phyloP scores from a whole-genome alignment of 176 grass and related monocot genomes.

The Triticum timopheevii region DNA sequence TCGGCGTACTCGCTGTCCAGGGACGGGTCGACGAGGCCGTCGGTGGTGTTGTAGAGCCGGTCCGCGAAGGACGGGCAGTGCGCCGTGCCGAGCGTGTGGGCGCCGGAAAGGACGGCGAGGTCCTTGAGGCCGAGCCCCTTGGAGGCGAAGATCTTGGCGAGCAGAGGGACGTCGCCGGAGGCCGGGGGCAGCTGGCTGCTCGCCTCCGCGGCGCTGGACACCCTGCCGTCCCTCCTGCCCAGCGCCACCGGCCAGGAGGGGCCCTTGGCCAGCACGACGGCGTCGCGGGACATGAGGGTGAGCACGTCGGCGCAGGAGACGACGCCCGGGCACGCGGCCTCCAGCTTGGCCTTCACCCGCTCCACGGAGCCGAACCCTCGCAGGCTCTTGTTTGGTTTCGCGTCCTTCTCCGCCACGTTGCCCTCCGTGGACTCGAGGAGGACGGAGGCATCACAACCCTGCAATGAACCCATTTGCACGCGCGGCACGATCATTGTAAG shows the following conservation, averaged over 20 bases:
- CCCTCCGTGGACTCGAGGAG: not conserved
- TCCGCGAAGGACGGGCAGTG: not conserved
- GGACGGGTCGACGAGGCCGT: not conserved
- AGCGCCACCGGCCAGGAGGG: not conserved
- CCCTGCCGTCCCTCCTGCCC: not conserved
- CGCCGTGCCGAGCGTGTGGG: constrained; percentile 13
- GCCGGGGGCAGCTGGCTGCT: not conserved
- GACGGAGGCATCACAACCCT: constrained; percentile 4
- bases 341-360: not conserved
- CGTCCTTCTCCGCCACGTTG: not conserved
- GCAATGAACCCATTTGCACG: not conserved
- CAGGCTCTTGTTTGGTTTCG: constrained; percentile 8
- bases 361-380: constrained; percentile 13
- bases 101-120: constrained; percentile 1
- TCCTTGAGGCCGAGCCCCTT: not conserved
- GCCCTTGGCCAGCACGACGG: constrained; percentile 6
- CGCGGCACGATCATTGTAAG: not conserved
- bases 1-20: constrained; percentile 11
- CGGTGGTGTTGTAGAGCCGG: not conserved
- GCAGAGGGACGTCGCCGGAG: not conserved
- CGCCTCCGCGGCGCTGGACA: not conserved
- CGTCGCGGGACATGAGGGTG: not conserved
- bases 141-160: constrained; percentile 8
- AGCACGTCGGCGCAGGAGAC: constrained; percentile 24
- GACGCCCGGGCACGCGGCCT: not conserved